Evolutionary conservation across 2,329 filamentous ascomycete genomes (phyloP), one percentile per base, ranked within the genome.

Genomic region (Penicillium fuscoglaucum): DNA sequence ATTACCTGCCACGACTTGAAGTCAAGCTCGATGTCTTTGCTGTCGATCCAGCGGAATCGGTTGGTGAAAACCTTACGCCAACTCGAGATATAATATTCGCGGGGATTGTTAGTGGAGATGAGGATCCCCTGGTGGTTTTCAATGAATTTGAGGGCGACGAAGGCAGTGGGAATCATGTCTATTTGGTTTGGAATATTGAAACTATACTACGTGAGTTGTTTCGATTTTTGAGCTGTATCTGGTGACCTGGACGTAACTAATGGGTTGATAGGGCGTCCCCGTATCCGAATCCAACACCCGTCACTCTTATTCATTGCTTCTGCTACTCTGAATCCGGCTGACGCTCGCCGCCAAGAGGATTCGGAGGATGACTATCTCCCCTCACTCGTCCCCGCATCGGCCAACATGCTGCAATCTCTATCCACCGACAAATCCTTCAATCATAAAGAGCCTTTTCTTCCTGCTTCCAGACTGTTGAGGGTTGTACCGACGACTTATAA

Each of bases 381-480:
- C 17, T 80, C 81, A 48, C 75, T 80, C 46, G 74, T 83, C n/a
- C 82, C 83, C 6, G 76, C 82, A n/a, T 82, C 84, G 0, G 73
- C 80, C 10, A 87, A 87, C 60, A 76, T 87, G 17, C 75, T 87
- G 10, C 80, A 85, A 61, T 76, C 84, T 4, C 78, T 87, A 52
- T 77, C 80, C 24, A 76, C 74, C 45, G 80, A 83, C 59, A 80
- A 80, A 44, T 74, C 76, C 2, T 70, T 82, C 31, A 68, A 69
- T n/a, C 74, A 76, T 26, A 75, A 78, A 29, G 73, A 80, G 45
- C 81, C 84, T 26, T 82, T 82, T 58, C 77, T 87, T 12, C 83
- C 84, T n/a, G 82, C 84, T 26, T 81, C 82, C 44, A 76, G 83
- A 48, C 79, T 87, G 50, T 78, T 82, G 61, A 83, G 83, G 61